Percentiles rank a stretch among this genome's conserved stretches.
Evolutionary conservation across 768 basidiomycete genomes (phyloP).

Genomic region (Xerocomus brunneocitrinus): DNA sequence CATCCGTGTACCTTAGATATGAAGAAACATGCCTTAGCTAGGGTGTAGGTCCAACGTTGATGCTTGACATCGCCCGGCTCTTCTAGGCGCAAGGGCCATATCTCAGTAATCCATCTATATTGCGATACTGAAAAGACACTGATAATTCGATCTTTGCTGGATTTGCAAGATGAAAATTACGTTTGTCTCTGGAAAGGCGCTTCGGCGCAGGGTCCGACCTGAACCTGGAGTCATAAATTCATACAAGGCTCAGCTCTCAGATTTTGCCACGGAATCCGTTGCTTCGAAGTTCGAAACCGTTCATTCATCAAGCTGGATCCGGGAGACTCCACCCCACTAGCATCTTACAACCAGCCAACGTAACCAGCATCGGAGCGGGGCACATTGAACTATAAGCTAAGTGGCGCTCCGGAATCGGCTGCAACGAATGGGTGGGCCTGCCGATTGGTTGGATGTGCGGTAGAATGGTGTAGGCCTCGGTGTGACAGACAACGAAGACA

Average conservation of each 20-base stretch:
- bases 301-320: neutral
- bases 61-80: neutral
- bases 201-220: neutral
- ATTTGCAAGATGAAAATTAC: neutral
- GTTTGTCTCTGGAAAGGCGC: no score
- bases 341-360: neutral
- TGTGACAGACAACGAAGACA: neutral
- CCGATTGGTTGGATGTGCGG: neutral
- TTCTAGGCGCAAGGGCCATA: neutral
- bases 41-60: neutral
- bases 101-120: neutral
- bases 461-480: neutral
- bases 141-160: neutral
- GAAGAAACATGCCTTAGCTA: constrained; percentile 1
- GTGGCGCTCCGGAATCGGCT: neutral
- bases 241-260: neutral
- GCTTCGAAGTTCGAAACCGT: neutral
- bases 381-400: neutral
- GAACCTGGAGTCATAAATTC: neutral
- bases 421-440: neutral
- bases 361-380: neutral
- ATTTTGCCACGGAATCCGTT: neutral
- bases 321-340: neutral
- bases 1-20: constrained; percentile 1
- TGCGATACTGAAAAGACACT: neutral